A percentile compares a stretch with the other conserved stretches of the same genome.
phyloP scores from a whole-genome alignment of 805 yeast species.

The Lipomyces starkeyi region DNA sequence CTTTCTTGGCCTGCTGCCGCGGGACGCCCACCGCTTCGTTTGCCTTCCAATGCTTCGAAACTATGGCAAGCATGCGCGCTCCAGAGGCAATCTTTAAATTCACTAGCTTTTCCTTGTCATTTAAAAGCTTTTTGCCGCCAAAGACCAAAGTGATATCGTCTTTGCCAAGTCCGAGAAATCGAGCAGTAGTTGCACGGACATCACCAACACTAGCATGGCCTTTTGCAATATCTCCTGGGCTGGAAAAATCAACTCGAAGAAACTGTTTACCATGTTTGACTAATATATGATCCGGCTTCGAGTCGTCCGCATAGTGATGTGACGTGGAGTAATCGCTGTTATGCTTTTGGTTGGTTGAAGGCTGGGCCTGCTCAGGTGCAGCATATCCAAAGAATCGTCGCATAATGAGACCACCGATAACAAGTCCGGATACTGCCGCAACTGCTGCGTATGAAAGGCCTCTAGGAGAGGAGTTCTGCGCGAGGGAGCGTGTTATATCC shows the following conservation, averaged over 20 bases:
- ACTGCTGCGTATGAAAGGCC: conserved; percentile 9
- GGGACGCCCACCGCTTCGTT: background rate
- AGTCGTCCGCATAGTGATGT: conserved; percentile 3
- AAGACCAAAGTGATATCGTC: conserved; percentile 29
- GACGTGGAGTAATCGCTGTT: conserved; percentile 6
- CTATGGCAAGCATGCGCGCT: conserved; percentile 27
- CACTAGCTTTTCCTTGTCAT: conserved; percentile 30
- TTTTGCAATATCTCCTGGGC: conserved; percentile 35
- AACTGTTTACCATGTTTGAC: conserved; percentile 35
- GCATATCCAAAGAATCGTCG: conserved; percentile 27
- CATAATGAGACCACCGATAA: conserved; percentile 19
- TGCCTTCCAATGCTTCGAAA: conserved; percentile 12
- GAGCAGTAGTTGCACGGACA: conserved; percentile 36
- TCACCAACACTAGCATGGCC: conserved; percentile 40
- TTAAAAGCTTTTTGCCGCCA: conserved; percentile 38
- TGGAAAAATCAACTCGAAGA: conserved; percentile 32
- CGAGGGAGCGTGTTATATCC: conserved; percentile 1
- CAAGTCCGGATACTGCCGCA: background rate
- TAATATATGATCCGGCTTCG: conserved; percentile 29
- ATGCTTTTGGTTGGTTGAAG: background rate
- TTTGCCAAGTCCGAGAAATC: conserved; percentile 27
- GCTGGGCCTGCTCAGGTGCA: conserved; percentile 11
- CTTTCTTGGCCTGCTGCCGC: conserved; percentile 18
- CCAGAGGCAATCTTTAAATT: conserved; percentile 25
- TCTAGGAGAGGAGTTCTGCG: background rate